Evolutionary conservation across 1,139 yeast species (phyloP).

Genomic region (Sugiyamaella xylanicola): DNA sequence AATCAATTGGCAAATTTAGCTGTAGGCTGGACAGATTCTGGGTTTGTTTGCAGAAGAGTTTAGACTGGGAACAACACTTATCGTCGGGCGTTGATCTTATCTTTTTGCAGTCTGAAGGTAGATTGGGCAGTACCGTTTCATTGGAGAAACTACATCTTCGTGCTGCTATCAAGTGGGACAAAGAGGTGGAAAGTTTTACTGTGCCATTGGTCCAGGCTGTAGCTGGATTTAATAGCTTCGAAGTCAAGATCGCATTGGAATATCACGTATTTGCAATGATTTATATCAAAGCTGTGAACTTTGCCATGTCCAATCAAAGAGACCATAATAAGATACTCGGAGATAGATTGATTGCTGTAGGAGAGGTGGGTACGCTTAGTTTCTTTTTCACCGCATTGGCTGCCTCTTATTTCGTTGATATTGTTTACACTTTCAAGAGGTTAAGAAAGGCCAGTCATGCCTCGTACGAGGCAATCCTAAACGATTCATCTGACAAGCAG

Average conservation of each 20-base stretch:
- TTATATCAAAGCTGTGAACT: conserved; percentile 51
- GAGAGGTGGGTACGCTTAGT: conserved; percentile 58
- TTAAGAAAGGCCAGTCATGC: conserved; percentile 71
- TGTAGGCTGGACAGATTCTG: conserved; percentile 62
- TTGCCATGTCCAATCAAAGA: conserved; percentile 70
- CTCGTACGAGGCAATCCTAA: conserved; percentile 72
- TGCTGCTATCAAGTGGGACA: conserved; percentile 71
- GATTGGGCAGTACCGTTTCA: conserved; percentile 71
- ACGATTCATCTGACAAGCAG: conserved; percentile 49
- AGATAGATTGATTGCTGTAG: conserved; percentile 64
- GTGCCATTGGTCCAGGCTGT: conserved; percentile 72
- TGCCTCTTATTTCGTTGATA: conserved; percentile 79
- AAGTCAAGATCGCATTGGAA: conserved; percentile 71
- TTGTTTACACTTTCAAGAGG: conserved; percentile 68
- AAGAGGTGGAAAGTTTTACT: conserved; percentile 32
- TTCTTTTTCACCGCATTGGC: conserved; percentile 79
- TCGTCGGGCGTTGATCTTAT: conserved; percentile 60
- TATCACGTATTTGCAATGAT: conserved; percentile 79
- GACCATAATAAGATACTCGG: conserved; percentile 50
- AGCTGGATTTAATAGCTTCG: conserved; percentile 52
- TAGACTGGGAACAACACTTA: conserved; percentile 73
- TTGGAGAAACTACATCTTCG: conserved; percentile 56
- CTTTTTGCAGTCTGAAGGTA: conserved; percentile 63
- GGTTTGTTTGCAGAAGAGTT: conserved; percentile 61
- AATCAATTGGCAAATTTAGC: conserved; percentile 69